Conservation (phyloP, 331 rosid genomes). For the Pyracantha coccinea region DNA sequence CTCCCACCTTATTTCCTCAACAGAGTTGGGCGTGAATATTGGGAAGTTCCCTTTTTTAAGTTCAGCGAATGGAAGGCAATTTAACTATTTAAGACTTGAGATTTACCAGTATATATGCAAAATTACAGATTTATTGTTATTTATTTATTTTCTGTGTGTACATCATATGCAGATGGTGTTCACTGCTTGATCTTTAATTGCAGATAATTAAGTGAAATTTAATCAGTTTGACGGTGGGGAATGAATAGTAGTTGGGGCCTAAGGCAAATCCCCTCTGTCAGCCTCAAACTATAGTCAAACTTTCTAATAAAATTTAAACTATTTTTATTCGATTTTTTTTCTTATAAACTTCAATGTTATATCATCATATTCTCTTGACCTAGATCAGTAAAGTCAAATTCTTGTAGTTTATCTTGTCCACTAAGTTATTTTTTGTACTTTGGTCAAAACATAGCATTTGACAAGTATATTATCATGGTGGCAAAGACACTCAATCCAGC, state of each 20-base stretch:
- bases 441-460: background rate
- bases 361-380: background rate
- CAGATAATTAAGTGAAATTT: background rate
- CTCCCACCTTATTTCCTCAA: background rate
- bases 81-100: background rate
- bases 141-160: no score
- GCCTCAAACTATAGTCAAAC: background rate
- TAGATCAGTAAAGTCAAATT: background rate
- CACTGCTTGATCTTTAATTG: background rate
- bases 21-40: background rate
- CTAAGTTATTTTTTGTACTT: background rate
- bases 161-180: background rate
- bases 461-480: background rate
- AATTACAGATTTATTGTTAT: no score
- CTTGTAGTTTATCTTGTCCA: background rate
- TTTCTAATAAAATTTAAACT: background rate
- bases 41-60: background rate
- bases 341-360: background rate
- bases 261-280: background rate
- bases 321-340: background rate
- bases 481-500: background rate
- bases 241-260: background rate
- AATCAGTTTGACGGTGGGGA: background rate
- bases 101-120: background rate
- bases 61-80: background rate